phyloP scores from a whole-genome alignment of 2,329 filamentous ascomycete species.

The Hypoxylon sp. region DNA sequence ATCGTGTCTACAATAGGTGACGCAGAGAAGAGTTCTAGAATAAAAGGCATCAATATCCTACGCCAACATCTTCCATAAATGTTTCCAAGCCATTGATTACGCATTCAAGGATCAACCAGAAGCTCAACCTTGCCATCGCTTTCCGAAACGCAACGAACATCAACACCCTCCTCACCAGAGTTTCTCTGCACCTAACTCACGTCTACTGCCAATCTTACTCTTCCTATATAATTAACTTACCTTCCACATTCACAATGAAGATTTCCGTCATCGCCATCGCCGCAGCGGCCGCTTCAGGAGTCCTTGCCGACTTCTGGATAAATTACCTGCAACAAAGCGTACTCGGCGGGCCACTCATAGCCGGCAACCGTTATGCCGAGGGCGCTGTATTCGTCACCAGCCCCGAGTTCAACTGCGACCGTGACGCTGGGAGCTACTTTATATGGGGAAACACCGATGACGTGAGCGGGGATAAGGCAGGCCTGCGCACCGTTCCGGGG shows the following conservation, averaged over 20 bases:
- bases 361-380: background rate
- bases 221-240: background rate
- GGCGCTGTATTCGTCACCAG: slow-evolving; percentile 1
- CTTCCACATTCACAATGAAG: slow-evolving; percentile 20
- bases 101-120: too few relatives aligned
- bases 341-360: background rate
- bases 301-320: slow-evolving; percentile 27
- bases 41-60: background rate
- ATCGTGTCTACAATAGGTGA: background rate
- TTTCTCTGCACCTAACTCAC: background rate
- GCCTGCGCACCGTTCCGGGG: slow-evolving; percentile 40
- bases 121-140: too few relatives aligned
- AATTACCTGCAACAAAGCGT: background rate
- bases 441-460: slow-evolving; percentile 34
- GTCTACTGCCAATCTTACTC: background rate
- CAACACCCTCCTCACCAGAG: background rate
- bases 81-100: background rate
- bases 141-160: background rate
- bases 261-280: slow-evolving; percentile 8
- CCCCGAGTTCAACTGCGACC: slow-evolving; percentile 7
- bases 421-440: slow-evolving; percentile 2
- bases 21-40: background rate
- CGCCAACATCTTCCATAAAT: background rate
- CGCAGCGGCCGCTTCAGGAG: slow-evolving; percentile 1
- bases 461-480: slow-evolving; percentile 29